Evolutionary conservation across 352 stramenopile species (phyloP), one percentile per base, ranked within the genome.

Genomic region (Pythium catenulatum): DNA sequence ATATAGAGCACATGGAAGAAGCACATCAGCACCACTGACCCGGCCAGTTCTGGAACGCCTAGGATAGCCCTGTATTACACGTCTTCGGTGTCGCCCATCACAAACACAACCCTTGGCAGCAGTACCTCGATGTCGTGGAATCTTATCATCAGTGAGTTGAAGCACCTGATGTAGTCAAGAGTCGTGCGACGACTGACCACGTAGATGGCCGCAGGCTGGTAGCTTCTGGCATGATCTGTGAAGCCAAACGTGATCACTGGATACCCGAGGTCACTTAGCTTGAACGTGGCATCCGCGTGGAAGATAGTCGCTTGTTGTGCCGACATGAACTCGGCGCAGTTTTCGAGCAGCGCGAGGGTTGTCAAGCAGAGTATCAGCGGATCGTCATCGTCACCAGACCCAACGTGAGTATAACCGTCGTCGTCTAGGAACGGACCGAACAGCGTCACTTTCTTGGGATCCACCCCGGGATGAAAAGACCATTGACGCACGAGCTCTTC

Each of bases 221-320:
- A 73, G 17, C 37, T 21, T 48, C 63, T n/a, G 25, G 63, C 9
- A 25, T 32, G 46, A 37, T 73, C 34, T n/a, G 63, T 73, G 50
- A 73, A 32, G 37, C 63, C 63, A 37, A 14, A 52, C 27, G 63
- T 52, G 36, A 52, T 52, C 25, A 52, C 36, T 21, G 63, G 63
- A 37, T 52, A 73, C 9, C 34, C 9, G 9, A 52, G 11, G 63
- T 73, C 63, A 54, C 63, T 73, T 25, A 73, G 63, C 63, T 73
- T 73, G 63, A 73, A 73, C 30, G 63, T 73, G 8, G 63, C 36
- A 37, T 73, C 63, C 21, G 63, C 37, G n/a, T 73, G 63, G n/a
- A 73, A 73, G n/a, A 73, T 73, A n/a, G n/a, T n/a, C n/a, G n/a
- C n/a, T n/a, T n/a, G n/a, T n/a, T n/a, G n/a, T n/a, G n/a, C n/a